Conservation (phyloP, 768 basidiomycete genomes). For the Thelephora ganbajun region DNA sequence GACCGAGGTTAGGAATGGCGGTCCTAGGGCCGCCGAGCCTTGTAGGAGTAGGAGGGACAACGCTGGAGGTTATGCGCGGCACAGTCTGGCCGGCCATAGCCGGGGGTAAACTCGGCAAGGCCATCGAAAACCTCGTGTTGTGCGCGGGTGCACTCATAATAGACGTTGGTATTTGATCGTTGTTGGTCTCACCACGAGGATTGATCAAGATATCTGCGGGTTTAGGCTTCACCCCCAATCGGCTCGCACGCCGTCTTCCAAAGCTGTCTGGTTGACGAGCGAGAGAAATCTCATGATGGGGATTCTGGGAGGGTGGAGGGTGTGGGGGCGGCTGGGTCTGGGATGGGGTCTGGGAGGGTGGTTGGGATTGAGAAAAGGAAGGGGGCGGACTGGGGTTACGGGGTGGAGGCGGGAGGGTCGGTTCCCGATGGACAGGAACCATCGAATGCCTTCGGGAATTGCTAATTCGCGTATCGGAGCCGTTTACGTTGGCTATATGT, state of each 20-base stretch:
- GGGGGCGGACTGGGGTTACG: constrained; percentile 14
- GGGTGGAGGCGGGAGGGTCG: constrained; percentile 12
- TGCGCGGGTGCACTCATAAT: constrained; percentile 58
- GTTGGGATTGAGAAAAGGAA: constrained; percentile 19
- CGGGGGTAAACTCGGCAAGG: constrained; percentile 50
- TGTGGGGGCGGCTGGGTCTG: constrained; percentile 9
- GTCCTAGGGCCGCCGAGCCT: constrained; percentile 32
- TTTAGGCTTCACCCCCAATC: constrained; percentile 45
- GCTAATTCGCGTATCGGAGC: not conserved
- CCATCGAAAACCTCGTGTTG: constrained; percentile 38
- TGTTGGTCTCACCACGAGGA: constrained; percentile 37
- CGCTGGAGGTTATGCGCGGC: constrained; percentile 36
- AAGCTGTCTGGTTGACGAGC: constrained; percentile 68
- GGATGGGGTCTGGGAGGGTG: constrained; percentile 7
- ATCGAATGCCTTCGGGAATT: constrained; percentile 10
- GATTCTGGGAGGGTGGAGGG: constrained; percentile 15
- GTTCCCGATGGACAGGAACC: constrained; percentile 21
- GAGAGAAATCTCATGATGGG: constrained; percentile 28
- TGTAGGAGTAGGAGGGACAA: constrained; percentile 64
- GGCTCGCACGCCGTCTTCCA: constrained; percentile 57
- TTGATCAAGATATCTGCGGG: constrained; percentile 73
- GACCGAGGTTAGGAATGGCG: constrained; percentile 3
- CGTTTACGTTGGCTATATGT: constrained; percentile 10
- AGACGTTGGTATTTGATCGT: constrained; percentile 43
- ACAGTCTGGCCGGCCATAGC: constrained; percentile 29